Evolutionary conservation across 176 grass and related monocot species (phyloP), one percentile per base, ranked within the genome.

Genomic region (Canna indica): DNA sequence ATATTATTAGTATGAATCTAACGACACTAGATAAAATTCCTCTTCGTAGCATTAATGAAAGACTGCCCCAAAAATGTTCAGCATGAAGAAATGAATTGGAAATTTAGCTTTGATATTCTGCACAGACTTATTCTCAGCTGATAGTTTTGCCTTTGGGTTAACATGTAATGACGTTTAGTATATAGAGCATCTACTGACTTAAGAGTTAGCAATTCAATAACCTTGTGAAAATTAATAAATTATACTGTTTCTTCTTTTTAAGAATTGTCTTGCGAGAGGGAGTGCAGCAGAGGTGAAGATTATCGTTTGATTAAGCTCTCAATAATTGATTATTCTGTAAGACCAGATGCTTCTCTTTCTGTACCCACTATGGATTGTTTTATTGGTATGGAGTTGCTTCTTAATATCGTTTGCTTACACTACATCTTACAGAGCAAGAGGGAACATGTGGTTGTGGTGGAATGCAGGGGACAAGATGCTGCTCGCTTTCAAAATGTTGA

Each of bases 381-480:
- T 20, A 9, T 48, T 31, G 6, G 12, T 20, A 17, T 48, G 44
- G 25, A 48, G 4, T n/a, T 38, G 26, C 33, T 39, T 13, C 11
- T 7, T 66, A 24, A 66, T 66, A 1, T 66, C 20, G 3, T 36
- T 66, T 38, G 18, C 9, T 29, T 6, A 33, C 2, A 5, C 17
- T 13, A 42, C 47, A 77, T 82, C 33, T 82, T 36, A 67, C 74
- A 97, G 93, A 97, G 69, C 71, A 92, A 92, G 64, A 79, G 76
- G 79, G 86, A 90, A 34, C 78, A 76, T 68, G 83, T 91, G 47
- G 81, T 87, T 57, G 86, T 90, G 41, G 93, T 97, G 58, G 93
- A 97, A 81, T 90, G 93, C 75, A 92, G 87, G 67, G 93, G 93
- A 38, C 93, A 97, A 81, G 88, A 97, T 81, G 88, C 88, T 87